Base-by-base conservation (phyloP, 2,329 filamentous ascomycete genomes). In the Fusarium lyarnte region DNA sequence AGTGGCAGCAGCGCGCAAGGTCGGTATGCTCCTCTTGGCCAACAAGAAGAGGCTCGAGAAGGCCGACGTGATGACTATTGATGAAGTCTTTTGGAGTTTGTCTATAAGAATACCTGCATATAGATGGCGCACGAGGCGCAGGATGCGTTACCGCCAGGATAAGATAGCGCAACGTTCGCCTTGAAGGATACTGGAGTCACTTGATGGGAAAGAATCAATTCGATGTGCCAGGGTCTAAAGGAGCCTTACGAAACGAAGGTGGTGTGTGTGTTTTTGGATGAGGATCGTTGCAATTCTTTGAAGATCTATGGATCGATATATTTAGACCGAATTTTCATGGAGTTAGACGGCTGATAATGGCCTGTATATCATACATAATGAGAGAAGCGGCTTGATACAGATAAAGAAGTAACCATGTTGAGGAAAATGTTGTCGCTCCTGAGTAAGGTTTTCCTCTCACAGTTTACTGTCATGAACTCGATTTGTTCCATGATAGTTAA, bases 11-110 rank as follows among this genome's bases (percentile, higher is more conserved):
- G 82, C 52, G 78, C 81, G 16, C 82, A 84, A 71, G 82, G 82
- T n/a, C 81, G 81, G 41, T 84, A 84, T 74, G 78, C 82, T 43
- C 83, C 83, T 8, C 71, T 85, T 46, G 83, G 81, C 25, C 84
- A 85, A 64, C 79, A 81, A 58, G 83, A 84, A 58, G 81, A 84
- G n/a, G 76, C 69, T 33, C 73, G 70, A 57, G 80, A 84, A 25
- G 75, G 69, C 36, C 74, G 70, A 47, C 78, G 78, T 52, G 73
- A 74, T 59, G 72, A 74, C 57, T 70, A 75, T 51, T 75, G 69
- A 79, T 71, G 68, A 61, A 52, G 59, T 66, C 49, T 58, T 68
- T 69, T 70, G 67, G 45, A 72, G 66, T 75, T 73, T 55, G 64
- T 74, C 58, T 77, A 78, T 72, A 69, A 66, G 53, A 74, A 59